Percentiles rank a stretch among this genome's conserved stretches.
phyloP scores from a whole-genome alignment of 2,329 filamentous ascomycete species.

The Paracoccidioides lutzii region DNA sequence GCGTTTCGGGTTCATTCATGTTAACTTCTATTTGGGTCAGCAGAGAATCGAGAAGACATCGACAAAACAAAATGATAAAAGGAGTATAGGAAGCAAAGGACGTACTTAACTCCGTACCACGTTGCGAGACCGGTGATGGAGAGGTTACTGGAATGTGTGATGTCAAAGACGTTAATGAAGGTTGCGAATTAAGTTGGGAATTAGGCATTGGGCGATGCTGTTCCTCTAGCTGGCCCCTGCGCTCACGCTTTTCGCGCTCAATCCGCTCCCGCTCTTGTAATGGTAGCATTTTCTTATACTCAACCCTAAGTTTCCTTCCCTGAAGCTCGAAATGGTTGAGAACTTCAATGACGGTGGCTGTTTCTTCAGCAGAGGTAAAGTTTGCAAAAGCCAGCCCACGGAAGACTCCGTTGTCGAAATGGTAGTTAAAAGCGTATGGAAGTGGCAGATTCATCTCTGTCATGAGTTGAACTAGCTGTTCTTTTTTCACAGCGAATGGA shows the following conservation, averaged over 20 bases:
- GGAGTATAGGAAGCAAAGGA: constrained; percentile 7
- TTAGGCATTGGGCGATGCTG: constrained; percentile 66
- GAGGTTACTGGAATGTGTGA: constrained; percentile 51
- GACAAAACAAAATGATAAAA: constrained; percentile 6
- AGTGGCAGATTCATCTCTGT: constrained; percentile 84
- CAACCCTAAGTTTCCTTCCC: constrained; percentile 83
- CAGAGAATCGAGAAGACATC: neutral
- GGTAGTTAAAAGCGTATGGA: constrained; percentile 98
- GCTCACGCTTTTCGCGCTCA: constrained; percentile 91
- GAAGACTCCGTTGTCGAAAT: constrained; percentile 97
- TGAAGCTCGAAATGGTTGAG: constrained; percentile 96
- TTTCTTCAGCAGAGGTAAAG: constrained; percentile 92
- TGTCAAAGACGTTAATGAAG: constrained; percentile 69
- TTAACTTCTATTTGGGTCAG: constrained; percentile 54
- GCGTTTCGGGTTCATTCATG: constrained; percentile 76
- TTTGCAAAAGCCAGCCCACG: constrained; percentile 93
- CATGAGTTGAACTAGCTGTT: constrained; percentile 87
- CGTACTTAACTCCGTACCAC: constrained; percentile 27
- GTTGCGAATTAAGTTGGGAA: constrained; percentile 63
- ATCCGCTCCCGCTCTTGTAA: constrained; percentile 89
- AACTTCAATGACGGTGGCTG: constrained; percentile 75
- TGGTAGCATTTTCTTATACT: constrained; percentile 99
- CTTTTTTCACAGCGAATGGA: constrained; percentile 94
- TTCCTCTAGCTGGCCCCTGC: constrained; percentile 89
- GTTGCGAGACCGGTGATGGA: constrained; percentile 54